phyloP scores from a whole-genome alignment of 2,329 filamentous ascomycete species.

The Cladosporium sp. region DNA sequence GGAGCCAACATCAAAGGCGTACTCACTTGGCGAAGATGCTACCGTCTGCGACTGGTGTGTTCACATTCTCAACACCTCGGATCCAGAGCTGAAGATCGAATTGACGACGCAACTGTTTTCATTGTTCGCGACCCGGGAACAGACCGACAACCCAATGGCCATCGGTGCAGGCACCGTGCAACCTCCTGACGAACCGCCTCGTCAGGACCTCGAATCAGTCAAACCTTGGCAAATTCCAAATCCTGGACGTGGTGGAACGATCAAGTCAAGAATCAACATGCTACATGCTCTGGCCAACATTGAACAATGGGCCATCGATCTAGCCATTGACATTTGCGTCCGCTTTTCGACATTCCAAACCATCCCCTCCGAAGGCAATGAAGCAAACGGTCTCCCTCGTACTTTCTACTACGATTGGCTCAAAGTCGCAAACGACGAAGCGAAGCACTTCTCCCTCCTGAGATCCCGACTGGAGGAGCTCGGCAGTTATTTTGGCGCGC shows the following conservation, averaged over 20 bases:
- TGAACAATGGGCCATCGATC: slow-evolving; percentile 16
- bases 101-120: slow-evolving; percentile 14
- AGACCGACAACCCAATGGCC: slow-evolving; percentile 10
- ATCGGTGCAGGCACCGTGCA: slow-evolving; percentile 12
- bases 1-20: not conserved
- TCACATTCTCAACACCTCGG: slow-evolving; percentile 13
- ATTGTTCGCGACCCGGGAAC: slow-evolving; percentile 12
- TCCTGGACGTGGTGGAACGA: slow-evolving; percentile 11
- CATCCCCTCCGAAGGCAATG: not conserved
- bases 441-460: slow-evolving; percentile 14
- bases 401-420: slow-evolving; percentile 17
- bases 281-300: slow-evolving; percentile 14
- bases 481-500: slow-evolving; percentile 12
- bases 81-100: slow-evolving; percentile 15
- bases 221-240: slow-evolving; percentile 13
- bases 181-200: slow-evolving; percentile 10
- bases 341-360: slow-evolving; percentile 13
- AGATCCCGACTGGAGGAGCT: slow-evolving; percentile 13
- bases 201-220: slow-evolving; percentile 6
- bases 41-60: slow-evolving; percentile 16
- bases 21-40: slow-evolving; percentile 6
- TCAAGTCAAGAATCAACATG: slow-evolving; percentile 14
- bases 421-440: slow-evolving; percentile 15
- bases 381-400: slow-evolving; percentile 7
- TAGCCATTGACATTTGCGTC: slow-evolving; percentile 14